Evolutionary conservation across 305 asterid species (phyloP).

Genomic region (Lippia alba): DNA sequence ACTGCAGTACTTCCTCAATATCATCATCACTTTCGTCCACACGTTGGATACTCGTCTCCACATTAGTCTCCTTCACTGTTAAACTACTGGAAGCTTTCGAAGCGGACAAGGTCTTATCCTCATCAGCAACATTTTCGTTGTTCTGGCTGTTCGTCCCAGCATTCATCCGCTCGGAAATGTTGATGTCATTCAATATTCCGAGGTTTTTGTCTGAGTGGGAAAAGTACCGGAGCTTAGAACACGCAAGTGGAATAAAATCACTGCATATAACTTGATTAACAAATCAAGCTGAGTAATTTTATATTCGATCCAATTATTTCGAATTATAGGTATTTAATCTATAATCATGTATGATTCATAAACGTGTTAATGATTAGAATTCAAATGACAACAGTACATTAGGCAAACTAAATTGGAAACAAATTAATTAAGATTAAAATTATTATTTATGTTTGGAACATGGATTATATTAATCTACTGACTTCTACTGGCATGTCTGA

Average conservation of each 20-base stretch:
- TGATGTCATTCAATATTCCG: slow-evolving; percentile 26
- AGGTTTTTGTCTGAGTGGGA: slow-evolving; percentile 3
- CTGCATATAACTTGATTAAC: not conserved
- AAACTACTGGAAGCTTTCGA: slow-evolving; percentile 10
- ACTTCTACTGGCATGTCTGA: slow-evolving; percentile 42
- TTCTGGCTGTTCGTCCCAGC: slow-evolving; percentile 30
- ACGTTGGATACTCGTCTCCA: slow-evolving; percentile 21
- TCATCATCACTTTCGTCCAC: slow-evolving; percentile 42
- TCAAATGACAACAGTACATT: too few species aligned
- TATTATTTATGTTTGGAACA: not conserved
- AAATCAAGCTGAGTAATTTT: too few species aligned
- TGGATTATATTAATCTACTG: slow-evolving; percentile 27
- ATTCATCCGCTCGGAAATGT: slow-evolving; percentile 37
- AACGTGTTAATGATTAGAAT: too few species aligned
- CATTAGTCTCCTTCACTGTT: slow-evolving; percentile 15
- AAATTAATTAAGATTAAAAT: not conserved
- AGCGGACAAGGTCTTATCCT: slow-evolving; percentile 18
- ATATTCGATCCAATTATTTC: not conserved
- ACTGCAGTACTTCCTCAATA: slow-evolving; percentile 47
- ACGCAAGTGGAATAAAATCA: slow-evolving; percentile 10
- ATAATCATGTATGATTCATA: too few species aligned
- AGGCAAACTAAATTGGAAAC: too few species aligned
- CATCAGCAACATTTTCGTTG: not conserved
- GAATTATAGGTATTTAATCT: not conserved
- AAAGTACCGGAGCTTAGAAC: not conserved